These are phyloP conservation scores for Arctium minus DNA, from an alignment of 129 eudicot species.

Conservation along the genomic window DNA sequence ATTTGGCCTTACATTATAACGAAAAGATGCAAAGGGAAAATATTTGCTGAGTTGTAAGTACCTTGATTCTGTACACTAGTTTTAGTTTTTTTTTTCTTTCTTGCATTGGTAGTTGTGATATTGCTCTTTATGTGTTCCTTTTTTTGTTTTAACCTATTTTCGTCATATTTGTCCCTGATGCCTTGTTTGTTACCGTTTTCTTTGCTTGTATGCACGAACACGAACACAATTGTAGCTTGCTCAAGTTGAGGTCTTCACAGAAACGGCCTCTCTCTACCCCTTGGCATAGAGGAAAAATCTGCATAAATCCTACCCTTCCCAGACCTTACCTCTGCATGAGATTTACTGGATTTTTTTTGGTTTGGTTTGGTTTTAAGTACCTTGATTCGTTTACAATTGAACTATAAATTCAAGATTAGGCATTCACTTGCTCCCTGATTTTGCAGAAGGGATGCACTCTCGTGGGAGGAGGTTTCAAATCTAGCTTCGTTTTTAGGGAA, in stretches of 20 bases:
- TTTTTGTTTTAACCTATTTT: no score
- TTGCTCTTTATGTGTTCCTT: background rate
- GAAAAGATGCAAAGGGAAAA: constrained; percentile 81
- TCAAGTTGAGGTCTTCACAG: no score
- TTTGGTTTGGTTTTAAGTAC: constrained; percentile 41
- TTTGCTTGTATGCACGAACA: no score
- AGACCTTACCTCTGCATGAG: no score
- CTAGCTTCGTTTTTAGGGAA: constrained; percentile 88
- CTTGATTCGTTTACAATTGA: background rate
- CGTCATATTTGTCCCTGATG: no score
- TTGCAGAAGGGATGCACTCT: constrained; percentile 72
- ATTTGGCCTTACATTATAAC: constrained; percentile 83
- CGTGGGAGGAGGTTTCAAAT: constrained; percentile 49
- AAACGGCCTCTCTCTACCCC: no score
- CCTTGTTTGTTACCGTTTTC: no score
- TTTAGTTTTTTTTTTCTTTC: background rate
- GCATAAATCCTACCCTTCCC: no score
- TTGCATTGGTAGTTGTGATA: background rate
- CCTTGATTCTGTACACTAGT: background rate
- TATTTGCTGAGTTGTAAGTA: constrained; percentile 81
- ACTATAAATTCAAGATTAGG: background rate
- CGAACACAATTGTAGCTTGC: no score
- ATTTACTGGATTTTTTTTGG: no score
- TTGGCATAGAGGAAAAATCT: no score
- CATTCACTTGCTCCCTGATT: background rate